Evolutionary conservation across 2,329 filamentous ascomycete genomes (phyloP), one percentile per base, ranked within the genome.

Genomic region (Monilinia aucupariae): DNA sequence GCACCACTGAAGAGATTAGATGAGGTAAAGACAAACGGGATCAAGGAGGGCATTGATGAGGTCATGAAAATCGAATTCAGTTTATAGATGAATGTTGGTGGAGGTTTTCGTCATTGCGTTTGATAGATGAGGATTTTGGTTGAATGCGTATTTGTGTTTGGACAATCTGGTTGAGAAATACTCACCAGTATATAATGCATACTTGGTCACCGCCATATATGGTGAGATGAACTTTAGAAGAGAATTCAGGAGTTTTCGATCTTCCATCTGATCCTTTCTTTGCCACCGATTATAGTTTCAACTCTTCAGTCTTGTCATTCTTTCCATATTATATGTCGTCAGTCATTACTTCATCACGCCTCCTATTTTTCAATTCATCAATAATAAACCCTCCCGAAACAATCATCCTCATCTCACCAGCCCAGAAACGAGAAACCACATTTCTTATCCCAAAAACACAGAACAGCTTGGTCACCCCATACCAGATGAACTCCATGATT

Each of bases 1-100:
- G 80, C 82, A 70, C 91, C 91, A 59, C 80, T 92, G 68, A 87
- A 86, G 80, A 81, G 85, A 65, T 76, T 91, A 58, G 81, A 83
- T 48, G 76, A 85, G 71, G 84, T 82, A 47, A 79, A 79, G 71
- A 78, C 82, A 22, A 75, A 75, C 51, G 76, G 74, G 5, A 83
- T 87, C 59, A 78, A 79, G 68, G 81, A 84, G 62, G 83, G 83
- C 2, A 80, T 85, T 58, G 75, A 74, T 66, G 86, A 89, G 73
- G 82, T 83, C 13, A 88, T 90, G 84, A 82, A 85, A 65, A 74
- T 89, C 55, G 87, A 90, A 78, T 76, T 80, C 67, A 71, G 69
- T 61, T 71, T 74, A 68, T 73, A 71, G 66, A 59, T 65, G 20
- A 47, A 52, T 10, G 1, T 32, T 20, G 27, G 22, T 4, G 27